Evolutionary conservation across 495 filamentous ascomycete genomes (phyloP).

Genomic region (Bombardia bombarda): DNA sequence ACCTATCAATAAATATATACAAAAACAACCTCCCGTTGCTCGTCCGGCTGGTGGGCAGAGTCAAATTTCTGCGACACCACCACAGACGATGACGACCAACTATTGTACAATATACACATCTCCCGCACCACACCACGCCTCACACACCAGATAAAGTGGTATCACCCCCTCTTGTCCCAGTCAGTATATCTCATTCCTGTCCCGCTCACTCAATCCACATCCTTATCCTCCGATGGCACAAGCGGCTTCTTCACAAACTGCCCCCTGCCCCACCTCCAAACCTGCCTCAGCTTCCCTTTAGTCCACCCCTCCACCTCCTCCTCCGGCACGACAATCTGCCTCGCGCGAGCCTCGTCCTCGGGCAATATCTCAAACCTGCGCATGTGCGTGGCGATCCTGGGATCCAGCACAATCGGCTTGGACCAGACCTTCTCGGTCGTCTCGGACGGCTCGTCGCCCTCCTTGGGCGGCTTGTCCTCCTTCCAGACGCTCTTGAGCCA

Average conservation of each 20-base stretch:
- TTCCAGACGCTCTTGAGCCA: constrained; percentile 80
- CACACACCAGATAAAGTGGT: too few relatives aligned
- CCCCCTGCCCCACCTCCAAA: constrained; percentile 35
- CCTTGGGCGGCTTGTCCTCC: constrained; percentile 58
- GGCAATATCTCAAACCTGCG: constrained; percentile 57
- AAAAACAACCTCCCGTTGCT: too few relatives aligned
- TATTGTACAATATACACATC: too few relatives aligned
- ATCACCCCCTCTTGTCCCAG: too few relatives aligned
- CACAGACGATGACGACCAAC: too few relatives aligned
- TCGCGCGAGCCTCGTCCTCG: constrained; percentile 61
- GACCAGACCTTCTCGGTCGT: constrained; percentile 62
- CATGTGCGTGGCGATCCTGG: constrained; percentile 74
- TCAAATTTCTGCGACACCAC: too few relatives aligned
- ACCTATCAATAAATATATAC: too few relatives aligned
- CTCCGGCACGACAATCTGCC: constrained; percentile 51
- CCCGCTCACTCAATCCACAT: constrained; percentile 18
- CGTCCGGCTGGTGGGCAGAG: too few relatives aligned
- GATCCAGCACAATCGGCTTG: constrained; percentile 69
- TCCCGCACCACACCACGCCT: too few relatives aligned
- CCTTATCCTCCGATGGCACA: constrained; percentile 16
- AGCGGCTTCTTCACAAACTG: constrained; percentile 14
- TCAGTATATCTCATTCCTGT: too few relatives aligned
- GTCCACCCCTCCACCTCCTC: constrained; percentile 61
- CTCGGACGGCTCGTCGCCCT: constrained; percentile 36
- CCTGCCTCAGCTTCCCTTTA: constrained; percentile 38